Evolutionary conservation across 2,329 filamentous ascomycete species (phyloP).

Genomic region (Paraphaeosphaeria sporulosa): DNA sequence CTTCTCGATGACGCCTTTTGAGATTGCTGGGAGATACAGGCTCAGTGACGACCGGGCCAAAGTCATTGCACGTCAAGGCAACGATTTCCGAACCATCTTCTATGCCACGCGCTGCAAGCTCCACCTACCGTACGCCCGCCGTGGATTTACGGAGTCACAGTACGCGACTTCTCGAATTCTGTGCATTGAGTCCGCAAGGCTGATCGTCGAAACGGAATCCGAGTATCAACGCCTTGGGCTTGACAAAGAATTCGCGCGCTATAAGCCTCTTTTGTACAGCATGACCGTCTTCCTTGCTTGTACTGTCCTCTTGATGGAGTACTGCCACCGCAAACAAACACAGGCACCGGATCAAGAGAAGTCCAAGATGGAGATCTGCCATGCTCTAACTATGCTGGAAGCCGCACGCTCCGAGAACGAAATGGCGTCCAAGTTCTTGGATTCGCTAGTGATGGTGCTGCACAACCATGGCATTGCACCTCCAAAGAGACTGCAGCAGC

Average conservation of each 20-base stretch:
- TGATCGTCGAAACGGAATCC: constrained; percentile 36
- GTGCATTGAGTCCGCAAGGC: constrained; percentile 44
- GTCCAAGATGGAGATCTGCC: constrained; percentile 40
- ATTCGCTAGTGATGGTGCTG: constrained; percentile 42
- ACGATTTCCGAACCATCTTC: constrained; percentile 44
- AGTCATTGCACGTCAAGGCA: constrained; percentile 40
- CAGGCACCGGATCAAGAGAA: constrained; percentile 35
- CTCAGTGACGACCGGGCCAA: constrained; percentile 15
- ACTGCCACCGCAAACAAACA: constrained; percentile 39
- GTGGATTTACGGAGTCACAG: constrained; percentile 29
- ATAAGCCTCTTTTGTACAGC: constrained; percentile 31
- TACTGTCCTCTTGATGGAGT: constrained; percentile 50
- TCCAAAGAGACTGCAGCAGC: constrained; percentile 4
- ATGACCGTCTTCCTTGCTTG: constrained; percentile 47
- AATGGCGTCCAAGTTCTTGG: constrained; percentile 38
- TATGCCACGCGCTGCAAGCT: constrained; percentile 48
- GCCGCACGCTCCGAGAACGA: constrained; percentile 38
- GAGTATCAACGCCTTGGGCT: constrained; percentile 3
- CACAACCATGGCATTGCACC: constrained; percentile 31
- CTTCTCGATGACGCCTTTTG: constrained; percentile 30
- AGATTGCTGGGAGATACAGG: constrained; percentile 15
- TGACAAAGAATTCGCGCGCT: constrained; percentile 21
- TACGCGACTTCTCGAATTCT: constrained; percentile 46
- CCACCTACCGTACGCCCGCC: constrained; percentile 46
- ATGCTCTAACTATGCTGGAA: constrained; percentile 46